These are phyloP conservation scores for Umbellularia californica DNA, from an alignment of 164 flowering plant genomes.

Conservation along the genomic window DNA sequence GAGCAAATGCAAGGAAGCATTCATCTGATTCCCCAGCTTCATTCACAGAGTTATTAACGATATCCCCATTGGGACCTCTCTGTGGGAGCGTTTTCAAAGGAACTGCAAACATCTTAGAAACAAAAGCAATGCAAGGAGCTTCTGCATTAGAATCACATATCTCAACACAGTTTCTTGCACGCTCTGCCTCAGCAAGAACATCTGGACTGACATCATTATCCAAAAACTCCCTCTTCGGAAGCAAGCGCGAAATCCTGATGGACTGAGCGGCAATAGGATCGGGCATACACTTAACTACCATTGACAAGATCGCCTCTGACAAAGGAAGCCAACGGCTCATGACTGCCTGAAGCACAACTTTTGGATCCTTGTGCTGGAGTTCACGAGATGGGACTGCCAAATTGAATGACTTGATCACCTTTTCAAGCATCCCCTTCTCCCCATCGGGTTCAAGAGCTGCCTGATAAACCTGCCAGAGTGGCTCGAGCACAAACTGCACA, in stretches of 20 bases:
- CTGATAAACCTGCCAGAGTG: conserved; percentile 80
- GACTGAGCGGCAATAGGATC: conserved; percentile 76
- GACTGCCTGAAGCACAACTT: conserved; percentile 68
- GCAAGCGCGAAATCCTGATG: conserved; percentile 55
- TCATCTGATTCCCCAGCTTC: conserved; percentile 65
- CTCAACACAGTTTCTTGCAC: conserved; percentile 71
- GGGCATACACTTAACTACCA: conserved; percentile 79
- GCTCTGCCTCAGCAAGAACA: conserved; percentile 63
- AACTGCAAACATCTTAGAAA: conserved; percentile 91
- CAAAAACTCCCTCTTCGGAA: conserved; percentile 58
- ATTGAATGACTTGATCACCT: conserved; percentile 63
- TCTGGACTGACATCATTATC: conserved; percentile 23
- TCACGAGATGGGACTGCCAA: conserved; percentile 68
- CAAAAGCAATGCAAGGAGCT: conserved; percentile 87
- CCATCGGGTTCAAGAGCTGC: conserved; percentile 59
- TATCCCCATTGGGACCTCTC: conserved; percentile 49
- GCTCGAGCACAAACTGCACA: conserved; percentile 86
- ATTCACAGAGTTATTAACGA: conserved; percentile 30
- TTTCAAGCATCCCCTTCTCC: conserved; percentile 55
- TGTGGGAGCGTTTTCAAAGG: conserved; percentile 75
- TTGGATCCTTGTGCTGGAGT: conserved; percentile 80
- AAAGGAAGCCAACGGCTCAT: conserved; percentile 96
- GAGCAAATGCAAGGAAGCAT: conserved; percentile 89
- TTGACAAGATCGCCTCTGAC: conserved; percentile 69
- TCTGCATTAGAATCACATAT: conserved; percentile 61